Evolutionary conservation across 169 alveolate genomes (phyloP), one percentile per base, ranked within the genome.

Genomic region (Plasmodium gonderi): DNA sequence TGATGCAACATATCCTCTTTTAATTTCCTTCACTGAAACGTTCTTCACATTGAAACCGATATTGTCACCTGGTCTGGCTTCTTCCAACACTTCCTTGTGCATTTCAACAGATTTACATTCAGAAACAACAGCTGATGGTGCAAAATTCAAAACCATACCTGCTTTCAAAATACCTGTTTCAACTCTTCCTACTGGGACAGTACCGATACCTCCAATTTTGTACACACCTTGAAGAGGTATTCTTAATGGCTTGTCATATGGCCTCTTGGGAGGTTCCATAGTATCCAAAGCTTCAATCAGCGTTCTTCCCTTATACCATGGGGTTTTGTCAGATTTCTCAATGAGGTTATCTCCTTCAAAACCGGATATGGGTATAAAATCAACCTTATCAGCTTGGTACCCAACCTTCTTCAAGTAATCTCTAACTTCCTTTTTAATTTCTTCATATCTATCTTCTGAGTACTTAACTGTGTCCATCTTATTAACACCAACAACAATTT

Each of bases 181-280:
- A 23, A 99, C 99, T 93, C 99, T 97, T 67, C 99, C 99, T 78
- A 98, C 99, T 75, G 99, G 99, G 92, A 99, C 99, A 54, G 99
- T 98, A 92, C 99, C 99, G 91, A 98, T 98, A 96, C 99, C 99
- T 82, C 99, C 99, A 94, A 99, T 99, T 98, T 98, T 98, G 98
- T 98, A 99, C 17, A 99, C 99, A 95, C 98, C 99, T 93, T 98
- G 99, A 74, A 99, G 96, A 64, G 99, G 99, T 75, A 98, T 97
- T 95, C 99, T 98, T 90, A 99, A 97, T 36, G 99, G 99, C 96
- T 98, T 98, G 93, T 98, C 99, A 80, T 94, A 94, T 80, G 99
- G 99, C 94, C 99, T 97, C 97, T 98, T 98, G 82, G 99, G 99
- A 83, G 99, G 98, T 87, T 97, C 98, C 97, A 98, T 97, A 64